Evolutionary conservation across 352 stramenopile genomes (phyloP), one percentile per base, ranked within the genome.

Genomic region (Pythium monospermum): DNA sequence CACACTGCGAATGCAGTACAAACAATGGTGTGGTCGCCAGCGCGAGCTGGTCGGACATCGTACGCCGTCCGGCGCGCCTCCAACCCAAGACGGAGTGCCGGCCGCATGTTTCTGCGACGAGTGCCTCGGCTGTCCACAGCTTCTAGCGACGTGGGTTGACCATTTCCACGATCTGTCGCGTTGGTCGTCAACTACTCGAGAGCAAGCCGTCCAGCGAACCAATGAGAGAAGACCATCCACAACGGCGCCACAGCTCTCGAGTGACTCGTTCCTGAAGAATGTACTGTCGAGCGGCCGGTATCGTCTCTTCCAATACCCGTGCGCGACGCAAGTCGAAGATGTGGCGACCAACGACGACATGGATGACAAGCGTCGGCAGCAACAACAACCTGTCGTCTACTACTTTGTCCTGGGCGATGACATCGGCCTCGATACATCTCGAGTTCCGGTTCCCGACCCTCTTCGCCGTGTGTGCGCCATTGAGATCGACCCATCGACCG

Each of bases 121-220:
- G 27, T 87, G 76, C 36, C 55, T 83, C 11, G 71, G 76, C 6
- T 38, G 53, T 0, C 55, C 70, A 15, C 71, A 87, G 40, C 60
- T 82, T 30, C 43, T 82, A 0, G 48, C 71, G 7, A 80, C 73
- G 8, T 87, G 73, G 76, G 59, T 66, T 18, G 57, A 76, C 15
- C 76, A 85, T 60, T 83, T 77, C 19, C 54, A 66, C 10, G 73
- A 85, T 50, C 63, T 87, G 15, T 62, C 50, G 16, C 66, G 65
- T 18, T 83, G 73, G 76, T 28, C 45, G 3, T 30, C 18, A 22
- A 11, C 7, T 41, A 13, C n/a, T n/a, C n/a, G n/a, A n/a, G n/a
- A n/a, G n/a, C n/a, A n/a, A n/a, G n/a, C n/a, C n/a, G n/a, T n/a
- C n/a, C n/a, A 21, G 4, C 12, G 25, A 15, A 44, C 7, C 16